Percentiles rank a stretch among this genome's conserved stretches.
Evolutionary conservation across 306 rosid species (phyloP).

Genomic region (Casuarina glauca): DNA sequence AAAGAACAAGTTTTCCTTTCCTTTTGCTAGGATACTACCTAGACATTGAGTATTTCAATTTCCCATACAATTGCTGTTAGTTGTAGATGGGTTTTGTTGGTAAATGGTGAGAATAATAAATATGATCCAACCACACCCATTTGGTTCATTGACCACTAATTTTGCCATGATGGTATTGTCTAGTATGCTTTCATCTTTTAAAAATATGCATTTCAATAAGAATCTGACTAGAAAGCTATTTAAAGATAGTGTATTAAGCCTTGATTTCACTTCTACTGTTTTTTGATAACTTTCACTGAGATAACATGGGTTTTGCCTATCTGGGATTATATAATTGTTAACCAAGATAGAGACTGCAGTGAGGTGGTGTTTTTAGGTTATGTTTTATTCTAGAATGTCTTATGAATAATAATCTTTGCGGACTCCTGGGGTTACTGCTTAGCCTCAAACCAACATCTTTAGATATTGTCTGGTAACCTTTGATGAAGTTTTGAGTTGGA

Average conservation of each 20-base stretch:
- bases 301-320: not conserved
- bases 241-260: not conserved
- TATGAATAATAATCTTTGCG: not conserved
- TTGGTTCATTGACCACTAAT: not conserved
- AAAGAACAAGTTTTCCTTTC: not conserved
- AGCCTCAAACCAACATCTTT: not conserved
- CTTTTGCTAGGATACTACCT: not conserved
- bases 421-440: not conserved
- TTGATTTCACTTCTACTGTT: not conserved
- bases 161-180: slow-evolving; percentile 1
- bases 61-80: not conserved
- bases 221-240: not conserved
- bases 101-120: not conserved
- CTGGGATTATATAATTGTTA: not conserved
- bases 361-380: not conserved
- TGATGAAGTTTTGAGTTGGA: not conserved
- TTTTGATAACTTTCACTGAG: not conserved
- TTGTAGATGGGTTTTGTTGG: not conserved
- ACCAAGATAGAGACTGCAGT: not conserved
- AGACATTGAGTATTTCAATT: not conserved
- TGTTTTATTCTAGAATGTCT: not conserved
- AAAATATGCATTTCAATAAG: not conserved
- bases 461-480: not conserved
- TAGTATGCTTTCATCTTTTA: not conserved
- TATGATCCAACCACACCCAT: not conserved